These are phyloP conservation scores for Amauroascus niger DNA, from an alignment of 2,329 filamentous ascomycete genomes.

Conservation along the genomic window DNA sequence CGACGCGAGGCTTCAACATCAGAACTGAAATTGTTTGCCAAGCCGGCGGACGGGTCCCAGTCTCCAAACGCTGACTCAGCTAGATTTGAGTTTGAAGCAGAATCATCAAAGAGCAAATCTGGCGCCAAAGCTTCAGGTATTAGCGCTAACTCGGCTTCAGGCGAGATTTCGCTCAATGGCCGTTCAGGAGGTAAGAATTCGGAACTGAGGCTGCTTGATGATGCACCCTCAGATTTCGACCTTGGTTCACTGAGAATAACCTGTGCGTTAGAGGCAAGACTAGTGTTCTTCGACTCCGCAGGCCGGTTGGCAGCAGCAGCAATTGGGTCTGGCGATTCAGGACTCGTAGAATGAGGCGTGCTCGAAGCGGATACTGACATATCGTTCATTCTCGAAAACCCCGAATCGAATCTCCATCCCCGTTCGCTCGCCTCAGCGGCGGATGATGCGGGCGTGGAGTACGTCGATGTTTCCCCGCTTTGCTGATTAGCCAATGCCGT, in stretches of 20 bases:
- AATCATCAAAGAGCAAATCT: neutral
- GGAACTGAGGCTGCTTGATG: neutral
- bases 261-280: neutral
- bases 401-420: neutral
- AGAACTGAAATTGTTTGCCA: neutral
- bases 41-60: neutral
- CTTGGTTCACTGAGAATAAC: neutral
- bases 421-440: neutral
- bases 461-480: neutral
- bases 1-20: neutral
- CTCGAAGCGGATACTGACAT: neutral
- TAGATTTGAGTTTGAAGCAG: neutral
- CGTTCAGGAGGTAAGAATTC: neutral
- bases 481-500: neutral
- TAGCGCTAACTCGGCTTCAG: neutral
- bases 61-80: constrained; percentile 4
- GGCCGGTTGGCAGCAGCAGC: neutral
- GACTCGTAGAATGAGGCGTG: neutral
- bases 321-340: neutral
- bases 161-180: neutral
- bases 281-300: neutral
- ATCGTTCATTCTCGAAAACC: neutral
- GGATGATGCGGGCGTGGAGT: neutral
- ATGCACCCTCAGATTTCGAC: neutral
- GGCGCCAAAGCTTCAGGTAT: neutral